Conservation (phyloP, 1,284 basidiomycete species). For the Sporisorium graminicola region DNA sequence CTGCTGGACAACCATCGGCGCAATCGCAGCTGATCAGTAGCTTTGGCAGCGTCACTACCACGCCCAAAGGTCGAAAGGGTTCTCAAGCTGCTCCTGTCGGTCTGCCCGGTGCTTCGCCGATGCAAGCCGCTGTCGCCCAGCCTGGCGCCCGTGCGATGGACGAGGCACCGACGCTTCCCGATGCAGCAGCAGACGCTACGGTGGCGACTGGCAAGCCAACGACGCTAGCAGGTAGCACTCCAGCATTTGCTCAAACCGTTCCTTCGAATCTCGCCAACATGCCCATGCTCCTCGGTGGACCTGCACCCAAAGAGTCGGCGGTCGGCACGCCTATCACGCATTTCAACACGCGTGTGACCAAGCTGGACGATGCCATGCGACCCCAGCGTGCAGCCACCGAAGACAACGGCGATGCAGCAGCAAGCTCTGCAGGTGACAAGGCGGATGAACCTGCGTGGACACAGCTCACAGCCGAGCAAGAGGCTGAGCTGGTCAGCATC, state of each 20-base stretch:
- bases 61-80: slow-evolving; percentile 23
- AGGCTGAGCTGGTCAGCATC: slow-evolving; percentile 73
- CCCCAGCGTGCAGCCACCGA: slow-evolving; percentile 74
- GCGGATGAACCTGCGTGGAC: slow-evolving; percentile 44
- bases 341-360: slow-evolving; percentile 76
- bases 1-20: slow-evolving; percentile 32
- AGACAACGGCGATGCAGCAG: slow-evolving; percentile 18
- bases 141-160: slow-evolving; percentile 9
- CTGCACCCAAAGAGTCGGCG: slow-evolving; percentile 63
- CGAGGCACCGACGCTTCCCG: slow-evolving; percentile 30
- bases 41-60: slow-evolving; percentile 21
- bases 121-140: slow-evolving; percentile 3
- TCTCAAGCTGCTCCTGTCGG: slow-evolving; percentile 19
- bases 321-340: slow-evolving; percentile 74
- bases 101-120: slow-evolving; percentile 7
- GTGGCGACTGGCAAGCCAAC: slow-evolving; percentile 51
- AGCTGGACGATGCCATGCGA: slow-evolving; percentile 72
- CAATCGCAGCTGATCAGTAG: slow-evolving; percentile 44
- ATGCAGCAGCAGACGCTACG: slow-evolving; percentile 39
- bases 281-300: slow-evolving; percentile 68
- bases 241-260: slow-evolving; percentile 44
- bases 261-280: slow-evolving; percentile 63
- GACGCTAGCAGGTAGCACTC: slow-evolving; percentile 32
- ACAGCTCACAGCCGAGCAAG: slow-evolving; percentile 73
- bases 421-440: slow-evolving; percentile 18